Base-by-base conservation (phyloP, 2,329 filamentous ascomycete species). In the Cadophora gregata region DNA sequence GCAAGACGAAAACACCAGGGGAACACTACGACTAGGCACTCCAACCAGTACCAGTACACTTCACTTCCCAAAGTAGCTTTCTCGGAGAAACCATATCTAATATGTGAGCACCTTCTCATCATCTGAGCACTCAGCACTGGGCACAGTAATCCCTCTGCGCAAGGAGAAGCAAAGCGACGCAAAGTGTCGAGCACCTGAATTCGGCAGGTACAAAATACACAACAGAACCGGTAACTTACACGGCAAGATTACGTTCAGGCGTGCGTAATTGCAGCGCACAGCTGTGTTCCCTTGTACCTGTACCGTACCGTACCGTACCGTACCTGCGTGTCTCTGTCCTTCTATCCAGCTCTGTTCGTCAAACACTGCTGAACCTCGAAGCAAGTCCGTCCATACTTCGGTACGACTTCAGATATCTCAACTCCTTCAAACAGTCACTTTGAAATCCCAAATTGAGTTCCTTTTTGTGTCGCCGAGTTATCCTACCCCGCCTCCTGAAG, bases 251-350 rank as follows among this genome's bases (percentile, higher is more conserved):
- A 31, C 12, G 29, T 56, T 36, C 53, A 36, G 31, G 53, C 29
- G n/a, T 36, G 21, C 29, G 53, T 56, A 56, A 56, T 36, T 36
- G 21, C 29, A 9, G 48, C 12, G 16, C 29, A 36, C 53, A 56
- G 6, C 25, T 56, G 53, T 56, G 19, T 36, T 56, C 16, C 50
- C 29, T 16, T 56, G 53, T 56, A 38, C 53, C 53, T 56, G 29
- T 56, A 36, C n/a, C n/a, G n/a, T n/a, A n/a, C n/a, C n/a, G n/a
- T n/a, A n/a, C n/a, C n/a, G n/a, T n/a, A n/a, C n/a, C n/a, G n/a
- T n/a, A n/a, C 27, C 29, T 21, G 29, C 16, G 3, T 24, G 29
- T 33, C 53, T 38, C 51, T 56, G 29, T 56, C 29, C 31, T 21
- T 21, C n/a, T 24, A 16, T 27, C 21, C 47, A 50, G 47, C 47